A percentile compares a stretch with the other conserved stretches of the same genome.
Evolutionary conservation across 2,329 filamentous ascomycete genomes (phyloP).

Genomic region (Colletotrichum kahawae): DNA sequence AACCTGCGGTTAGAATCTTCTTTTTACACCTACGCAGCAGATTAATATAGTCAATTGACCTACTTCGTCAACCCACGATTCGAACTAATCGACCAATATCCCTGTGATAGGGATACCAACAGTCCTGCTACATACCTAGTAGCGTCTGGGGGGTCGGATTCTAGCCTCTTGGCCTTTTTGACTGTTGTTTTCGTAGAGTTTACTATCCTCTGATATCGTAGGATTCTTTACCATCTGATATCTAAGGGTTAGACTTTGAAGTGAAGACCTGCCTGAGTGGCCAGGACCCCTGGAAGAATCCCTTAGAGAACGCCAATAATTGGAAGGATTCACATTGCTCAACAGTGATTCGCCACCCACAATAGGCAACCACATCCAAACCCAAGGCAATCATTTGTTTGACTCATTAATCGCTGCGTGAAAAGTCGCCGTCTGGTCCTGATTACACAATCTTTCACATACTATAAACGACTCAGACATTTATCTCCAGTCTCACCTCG

Average conservation of each 20-base stretch:
- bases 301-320: not conserved
- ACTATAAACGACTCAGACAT: fast-evolving
- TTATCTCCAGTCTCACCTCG: fast-evolving
- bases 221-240: too few relatives aligned
- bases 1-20: too few relatives aligned
- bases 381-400: not conserved
- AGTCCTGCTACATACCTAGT: not conserved
- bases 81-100: too few relatives aligned
- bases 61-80: too few relatives aligned
- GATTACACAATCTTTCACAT: not conserved
- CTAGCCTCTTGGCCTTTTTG: not conserved
- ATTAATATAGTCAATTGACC: too few relatives aligned
- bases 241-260: not conserved
- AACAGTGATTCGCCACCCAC: not conserved
- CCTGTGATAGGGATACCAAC: too few relatives aligned
- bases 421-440: not conserved
- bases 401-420: not conserved
- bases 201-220: not conserved
- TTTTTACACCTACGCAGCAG: too few relatives aligned
- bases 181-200: not conserved
- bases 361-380: not conserved
- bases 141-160: not conserved
- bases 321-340: not conserved
- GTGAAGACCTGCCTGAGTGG: fast-evolving
- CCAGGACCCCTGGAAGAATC: not conserved